A percentile compares a stretch with the other conserved stretches of the same genome.
These are phyloP conservation scores for Aspergillus ustus DNA, from an alignment of 2,329 filamentous ascomycete species.

Conservation along the genomic window DNA sequence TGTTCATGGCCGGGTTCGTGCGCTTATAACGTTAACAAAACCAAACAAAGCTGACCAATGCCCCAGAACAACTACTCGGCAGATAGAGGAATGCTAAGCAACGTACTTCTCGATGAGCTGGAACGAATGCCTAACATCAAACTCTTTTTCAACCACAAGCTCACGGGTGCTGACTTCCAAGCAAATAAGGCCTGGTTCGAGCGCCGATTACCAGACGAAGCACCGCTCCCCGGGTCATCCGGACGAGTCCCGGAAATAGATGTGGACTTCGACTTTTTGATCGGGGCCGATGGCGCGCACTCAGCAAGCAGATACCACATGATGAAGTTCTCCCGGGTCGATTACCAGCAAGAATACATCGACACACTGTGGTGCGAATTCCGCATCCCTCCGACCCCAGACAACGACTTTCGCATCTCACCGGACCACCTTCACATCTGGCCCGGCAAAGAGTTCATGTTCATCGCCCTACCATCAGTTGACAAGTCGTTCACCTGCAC, in stretches of 20 bases:
- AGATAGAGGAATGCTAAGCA: slow-evolving; percentile 83
- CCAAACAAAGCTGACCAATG: slow-evolving; percentile 15
- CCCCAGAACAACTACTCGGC: slow-evolving; percentile 78
- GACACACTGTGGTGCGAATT: slow-evolving; percentile 99
- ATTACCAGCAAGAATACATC: slow-evolving; percentile 93
- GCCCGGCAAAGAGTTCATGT: slow-evolving; percentile 95
- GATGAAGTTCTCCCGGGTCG: slow-evolving; percentile 92
- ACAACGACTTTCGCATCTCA: slow-evolving; percentile 73
- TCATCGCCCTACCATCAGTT: slow-evolving; percentile 89
- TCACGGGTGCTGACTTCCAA: slow-evolving; percentile 86
- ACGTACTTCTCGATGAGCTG: slow-evolving; percentile 79
- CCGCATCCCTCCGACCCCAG: slow-evolving; percentile 65
- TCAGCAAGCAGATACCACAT: slow-evolving; percentile 88
- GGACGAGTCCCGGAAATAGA: slow-evolving; percentile 72
- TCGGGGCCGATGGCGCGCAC: slow-evolving; percentile 94
- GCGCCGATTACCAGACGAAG: slow-evolving; percentile 43
- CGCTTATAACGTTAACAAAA: slow-evolving; percentile 2
- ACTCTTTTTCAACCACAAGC: slow-evolving; percentile 90
- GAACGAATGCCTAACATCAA: slow-evolving; percentile 86
- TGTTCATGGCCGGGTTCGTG: slow-evolving; percentile 76
- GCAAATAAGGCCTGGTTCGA: slow-evolving; percentile 88
- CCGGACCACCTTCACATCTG: slow-evolving; percentile 97
- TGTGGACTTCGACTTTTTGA: slow-evolving; percentile 86
- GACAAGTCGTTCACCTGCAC: slow-evolving; percentile 96
- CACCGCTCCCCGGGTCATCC: slow-evolving; percentile 35